Conservation (phyloP, 192 early-diverging fungal genomes). For the Spinellus fusiger region DNA sequence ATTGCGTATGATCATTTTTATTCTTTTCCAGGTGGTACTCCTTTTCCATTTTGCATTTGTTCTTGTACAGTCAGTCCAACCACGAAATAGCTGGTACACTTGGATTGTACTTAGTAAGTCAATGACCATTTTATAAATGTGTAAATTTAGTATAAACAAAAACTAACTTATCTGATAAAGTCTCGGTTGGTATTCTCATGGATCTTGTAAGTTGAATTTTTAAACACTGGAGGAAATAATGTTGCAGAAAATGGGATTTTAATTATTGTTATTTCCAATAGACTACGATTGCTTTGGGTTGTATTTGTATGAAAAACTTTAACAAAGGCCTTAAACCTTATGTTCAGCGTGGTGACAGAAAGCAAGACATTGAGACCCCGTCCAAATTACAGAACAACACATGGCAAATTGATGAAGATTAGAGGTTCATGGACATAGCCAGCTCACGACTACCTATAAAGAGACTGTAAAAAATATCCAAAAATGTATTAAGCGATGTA, state of each 20-base stretch:
- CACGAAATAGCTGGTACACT: constrained; percentile 30
- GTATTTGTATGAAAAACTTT: constrained; percentile 32
- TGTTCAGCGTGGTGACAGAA: constrained; percentile 25
- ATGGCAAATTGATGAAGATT: constrained; percentile 23
- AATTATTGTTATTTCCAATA: neutral
- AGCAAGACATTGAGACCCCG: constrained; percentile 17
- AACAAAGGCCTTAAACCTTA: constrained; percentile 30
- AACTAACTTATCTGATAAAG: neutral
- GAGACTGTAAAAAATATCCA: too few species aligned
- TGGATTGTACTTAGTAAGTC: constrained; percentile 32
- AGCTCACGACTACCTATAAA: too few species aligned
- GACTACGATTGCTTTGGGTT: constrained; percentile 11
- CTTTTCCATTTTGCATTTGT: constrained; percentile 27
- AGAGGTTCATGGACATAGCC: too few species aligned
- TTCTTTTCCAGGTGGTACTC: constrained; percentile 22
- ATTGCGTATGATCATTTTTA: constrained; percentile 22
- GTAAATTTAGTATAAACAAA: neutral
- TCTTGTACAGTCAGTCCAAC: constrained; percentile 19
- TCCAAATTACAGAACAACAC: neutral
- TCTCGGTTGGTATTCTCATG: constrained; percentile 19
- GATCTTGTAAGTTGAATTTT: constrained; percentile 4
- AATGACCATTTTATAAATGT: neutral
- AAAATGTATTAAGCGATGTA: too few species aligned
- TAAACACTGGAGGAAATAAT: neutral
- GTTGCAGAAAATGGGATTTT: neutral